Evolutionary conservation across 2,329 filamentous ascomycete species (phyloP), one percentile per base, ranked within the genome.

Genomic region (Didymella sp.): DNA sequence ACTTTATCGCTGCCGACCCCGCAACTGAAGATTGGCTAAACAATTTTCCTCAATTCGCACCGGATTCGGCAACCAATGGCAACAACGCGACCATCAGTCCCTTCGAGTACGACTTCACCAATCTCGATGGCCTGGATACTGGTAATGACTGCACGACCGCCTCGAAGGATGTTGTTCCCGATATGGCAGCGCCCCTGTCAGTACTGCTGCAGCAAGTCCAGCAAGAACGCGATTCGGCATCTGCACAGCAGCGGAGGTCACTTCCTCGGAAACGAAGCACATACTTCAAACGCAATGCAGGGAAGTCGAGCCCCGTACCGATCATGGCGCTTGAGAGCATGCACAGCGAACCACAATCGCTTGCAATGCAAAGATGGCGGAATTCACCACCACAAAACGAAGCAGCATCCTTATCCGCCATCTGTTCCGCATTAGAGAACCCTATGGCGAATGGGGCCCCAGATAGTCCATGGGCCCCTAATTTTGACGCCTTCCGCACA

Each of bases 311-410:
- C 17, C 51, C 56, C 3, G 51, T 56, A 28, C 31, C 51, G 8
- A 59, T 59, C 21, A 48, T 43, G 28, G 52, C 56, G n/a, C 51
- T 47, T 6, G 51, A 54, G 24, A 51, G 51, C 4, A 50, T 4
- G 31, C 37, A 51, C 37, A 24, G 25, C 21, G 51, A 35, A 28
- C 37, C 41, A 6, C 66, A 66, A 15, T 64, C 68, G n/a, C 51
- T 68, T 13, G 60, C 86, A 5, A 77, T 89, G 64, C 85, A 89
- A 75, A 78, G 86, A 79, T 89, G 86, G 86, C 82, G 87, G 66
- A 78, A 85, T 63, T 87, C 85, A 52, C 86, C 86, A 30, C 86
- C 86, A 24, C 85, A 88, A 76, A 80, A 88, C 77, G 86, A 88
- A 79, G 83, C 85, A 64, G 86, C 86, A 52, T 80, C 83, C 6